These are phyloP conservation scores for Pseudogymnoascus sp. DNA, from an alignment of 2,329 filamentous ascomycete species.

Conservation along the genomic window DNA sequence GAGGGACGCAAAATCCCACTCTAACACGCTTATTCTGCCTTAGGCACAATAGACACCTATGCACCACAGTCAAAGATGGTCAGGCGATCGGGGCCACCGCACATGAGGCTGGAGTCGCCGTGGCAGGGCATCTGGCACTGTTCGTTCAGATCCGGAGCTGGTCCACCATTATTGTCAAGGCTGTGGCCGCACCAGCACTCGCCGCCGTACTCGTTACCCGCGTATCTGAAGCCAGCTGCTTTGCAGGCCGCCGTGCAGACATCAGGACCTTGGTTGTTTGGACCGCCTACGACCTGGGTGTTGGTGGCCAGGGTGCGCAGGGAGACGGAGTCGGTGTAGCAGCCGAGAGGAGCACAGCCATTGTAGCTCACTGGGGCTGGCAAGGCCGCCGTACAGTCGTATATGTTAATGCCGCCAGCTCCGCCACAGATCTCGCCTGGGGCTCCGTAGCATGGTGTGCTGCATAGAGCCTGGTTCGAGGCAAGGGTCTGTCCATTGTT, in stretches of 20 bases:
- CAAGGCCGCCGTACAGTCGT: background rate
- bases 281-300: background rate
- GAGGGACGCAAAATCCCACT: background rate
- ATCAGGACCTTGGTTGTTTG: background rate
- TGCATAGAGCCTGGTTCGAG: constrained; percentile 11
- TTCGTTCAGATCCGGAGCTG: constrained; percentile 31
- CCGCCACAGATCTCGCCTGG: constrained; percentile 14
- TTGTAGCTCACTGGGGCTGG: background rate
- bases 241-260: constrained; percentile 3
- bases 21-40: background rate
- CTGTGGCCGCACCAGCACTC: constrained; percentile 30
- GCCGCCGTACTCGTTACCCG: constrained; percentile 39
- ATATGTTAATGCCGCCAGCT: constrained; percentile 11
- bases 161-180: background rate
- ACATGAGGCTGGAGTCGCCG: constrained; percentile 12
- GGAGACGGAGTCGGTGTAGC: constrained; percentile 7
- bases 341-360: constrained; percentile 7
- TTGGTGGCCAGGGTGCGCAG: constrained; percentile 3
- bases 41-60: background rate
- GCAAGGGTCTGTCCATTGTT: constrained; percentile 6
- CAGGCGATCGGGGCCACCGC: constrained; percentile 14
- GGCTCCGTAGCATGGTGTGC: constrained; percentile 13
- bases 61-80: background rate
- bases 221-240: constrained; percentile 30
- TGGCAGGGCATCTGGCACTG: constrained; percentile 16